Percentiles rank a stretch among this genome's conserved stretches.
Conservation (phyloP, 345 rosid genomes). For the Toxicodendron radicans region DNA sequence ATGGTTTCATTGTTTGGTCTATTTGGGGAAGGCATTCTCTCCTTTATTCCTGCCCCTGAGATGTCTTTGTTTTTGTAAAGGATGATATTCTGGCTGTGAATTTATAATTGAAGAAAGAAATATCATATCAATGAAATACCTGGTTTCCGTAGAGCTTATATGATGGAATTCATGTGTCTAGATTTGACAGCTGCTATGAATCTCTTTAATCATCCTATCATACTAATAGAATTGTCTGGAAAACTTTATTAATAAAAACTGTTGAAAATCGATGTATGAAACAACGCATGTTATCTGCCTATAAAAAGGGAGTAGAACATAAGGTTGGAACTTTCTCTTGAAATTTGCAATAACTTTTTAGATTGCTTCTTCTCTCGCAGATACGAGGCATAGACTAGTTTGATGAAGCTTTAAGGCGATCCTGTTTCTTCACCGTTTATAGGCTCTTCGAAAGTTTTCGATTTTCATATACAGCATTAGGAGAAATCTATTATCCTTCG, state of each 20-base stretch:
- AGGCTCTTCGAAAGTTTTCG: background rate
- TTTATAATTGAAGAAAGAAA: background rate
- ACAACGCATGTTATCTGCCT: background rate
- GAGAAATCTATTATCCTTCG: too few species aligned
- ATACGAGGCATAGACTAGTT: too few species aligned
- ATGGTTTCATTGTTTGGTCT: constrained; percentile 61
- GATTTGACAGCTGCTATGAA: background rate
- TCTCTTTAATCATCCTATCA: background rate
- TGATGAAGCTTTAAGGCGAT: too few species aligned
- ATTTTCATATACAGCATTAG: background rate
- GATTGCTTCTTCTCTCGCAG: background rate
- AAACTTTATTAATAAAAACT: background rate
- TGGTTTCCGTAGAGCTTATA: background rate
- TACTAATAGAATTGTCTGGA: background rate
- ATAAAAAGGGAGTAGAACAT: too few species aligned
- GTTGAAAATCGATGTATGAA: background rate
- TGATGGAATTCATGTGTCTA: background rate
- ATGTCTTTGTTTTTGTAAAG: constrained; percentile 66
- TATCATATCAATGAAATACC: constrained; percentile 1
- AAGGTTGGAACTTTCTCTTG: too few species aligned
- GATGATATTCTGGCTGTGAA: constrained; percentile 1
- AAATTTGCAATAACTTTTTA: too few species aligned
- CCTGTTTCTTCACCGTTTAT: background rate
- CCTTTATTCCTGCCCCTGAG: constrained; percentile 81
- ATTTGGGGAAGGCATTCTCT: constrained; percentile 69